Evolutionary conservation across 495 filamentous ascomycete genomes (phyloP).

Genomic region (Annulohypoxylon stygium): DNA sequence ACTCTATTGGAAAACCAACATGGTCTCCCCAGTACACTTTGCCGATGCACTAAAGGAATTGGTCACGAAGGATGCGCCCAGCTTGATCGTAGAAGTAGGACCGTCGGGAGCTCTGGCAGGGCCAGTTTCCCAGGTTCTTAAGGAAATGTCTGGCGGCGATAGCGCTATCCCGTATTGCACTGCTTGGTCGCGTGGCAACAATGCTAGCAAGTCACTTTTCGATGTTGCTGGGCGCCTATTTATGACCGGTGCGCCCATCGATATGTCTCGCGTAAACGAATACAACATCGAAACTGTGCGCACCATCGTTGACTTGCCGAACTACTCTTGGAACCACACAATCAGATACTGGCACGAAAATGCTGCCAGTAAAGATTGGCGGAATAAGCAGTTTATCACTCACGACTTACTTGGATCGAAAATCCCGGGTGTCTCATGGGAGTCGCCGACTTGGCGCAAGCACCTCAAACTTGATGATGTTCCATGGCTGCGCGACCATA

Average conservation of each 20-base stretch:
- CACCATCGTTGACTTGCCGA: conserved; percentile 55
- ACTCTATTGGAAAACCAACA: conserved; percentile 54
- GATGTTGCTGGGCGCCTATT: conserved; percentile 55
- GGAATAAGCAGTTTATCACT: conserved; percentile 44
- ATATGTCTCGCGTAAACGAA: conserved; percentile 4
- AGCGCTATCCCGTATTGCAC: conserved; percentile 39
- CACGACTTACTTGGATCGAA: conserved; percentile 37
- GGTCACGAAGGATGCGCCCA: not conserved
- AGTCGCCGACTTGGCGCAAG: conserved; percentile 49
- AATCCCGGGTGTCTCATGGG: conserved; percentile 24
- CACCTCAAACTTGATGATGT: conserved; percentile 46
- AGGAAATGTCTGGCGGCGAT: conserved; percentile 3
- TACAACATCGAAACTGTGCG: not conserved
- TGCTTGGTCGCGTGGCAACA: conserved; percentile 44
- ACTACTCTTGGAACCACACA: conserved; percentile 62
- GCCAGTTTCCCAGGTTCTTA: conserved; percentile 59
- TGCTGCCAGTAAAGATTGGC: conserved; percentile 40
- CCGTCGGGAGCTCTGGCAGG: conserved; percentile 62
- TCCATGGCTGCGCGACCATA: conserved; percentile 58
- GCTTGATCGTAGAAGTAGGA: conserved; percentile 65
- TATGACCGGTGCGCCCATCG: conserved; percentile 1
- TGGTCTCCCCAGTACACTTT: conserved; percentile 55
- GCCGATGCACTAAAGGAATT: conserved; percentile 42
- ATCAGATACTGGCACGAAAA: conserved; percentile 53
- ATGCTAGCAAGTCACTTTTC: conserved; percentile 43